Conservation (phyloP, 2,329 filamentous ascomycete genomes). For the Ceratocystis albifundus region DNA sequence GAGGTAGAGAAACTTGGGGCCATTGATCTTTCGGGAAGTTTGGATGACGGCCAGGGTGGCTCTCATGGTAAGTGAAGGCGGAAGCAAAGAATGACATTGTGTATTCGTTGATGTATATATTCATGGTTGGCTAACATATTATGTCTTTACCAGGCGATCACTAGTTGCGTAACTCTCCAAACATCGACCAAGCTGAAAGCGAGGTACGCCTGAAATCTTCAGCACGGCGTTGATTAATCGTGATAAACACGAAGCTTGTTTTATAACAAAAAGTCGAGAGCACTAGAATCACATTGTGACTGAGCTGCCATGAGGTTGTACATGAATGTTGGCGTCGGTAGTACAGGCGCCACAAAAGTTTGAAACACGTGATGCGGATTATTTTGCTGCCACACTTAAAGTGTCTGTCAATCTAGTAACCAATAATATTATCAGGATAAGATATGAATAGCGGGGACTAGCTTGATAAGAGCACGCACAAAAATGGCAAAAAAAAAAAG, state of each 20-base stretch:
- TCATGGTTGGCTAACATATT: background rate
- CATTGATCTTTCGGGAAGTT: conserved; percentile 21
- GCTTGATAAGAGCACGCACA: conserved; percentile 22
- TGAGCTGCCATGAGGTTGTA: background rate
- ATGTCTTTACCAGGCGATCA: conserved; percentile 4
- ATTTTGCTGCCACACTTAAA: background rate
- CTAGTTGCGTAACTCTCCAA: background rate
- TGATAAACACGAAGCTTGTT: background rate
- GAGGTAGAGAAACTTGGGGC: conserved; percentile 63
- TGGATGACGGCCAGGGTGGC: conserved; percentile 16
- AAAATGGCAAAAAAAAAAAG: conserved; percentile 16
- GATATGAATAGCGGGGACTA: conserved; percentile 10
- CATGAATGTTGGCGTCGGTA: background rate
- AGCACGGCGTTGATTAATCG: background rate
- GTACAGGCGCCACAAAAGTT: background rate
- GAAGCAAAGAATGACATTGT: background rate
- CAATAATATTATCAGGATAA: background rate
- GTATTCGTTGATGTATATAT: background rate
- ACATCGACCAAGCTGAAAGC: background rate
- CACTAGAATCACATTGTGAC: too few relatives aligned
- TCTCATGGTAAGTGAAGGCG: conserved; percentile 7
- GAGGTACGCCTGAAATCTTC: background rate
- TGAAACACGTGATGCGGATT: background rate
- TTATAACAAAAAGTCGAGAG: background rate
- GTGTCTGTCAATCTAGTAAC: background rate